These are phyloP conservation scores for Globisporangium nunn DNA, from an alignment of 352 stramenopile genomes.

Conservation along the genomic window DNA sequence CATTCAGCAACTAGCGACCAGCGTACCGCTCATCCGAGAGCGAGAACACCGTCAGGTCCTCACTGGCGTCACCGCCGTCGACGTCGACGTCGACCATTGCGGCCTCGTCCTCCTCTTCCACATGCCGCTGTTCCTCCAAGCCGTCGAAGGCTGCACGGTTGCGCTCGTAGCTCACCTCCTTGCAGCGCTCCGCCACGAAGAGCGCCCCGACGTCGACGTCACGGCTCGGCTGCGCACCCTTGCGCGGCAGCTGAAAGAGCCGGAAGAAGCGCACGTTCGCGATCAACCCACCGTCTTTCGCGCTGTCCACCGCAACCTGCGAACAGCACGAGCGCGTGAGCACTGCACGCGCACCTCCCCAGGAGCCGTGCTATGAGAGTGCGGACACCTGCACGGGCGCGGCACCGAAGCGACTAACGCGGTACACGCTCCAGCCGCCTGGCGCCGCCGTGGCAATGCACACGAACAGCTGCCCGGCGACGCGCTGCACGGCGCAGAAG, in stretches of 20 bases:
- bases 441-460: constrained; percentile 42
- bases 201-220: constrained; percentile 19
- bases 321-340: background rate
- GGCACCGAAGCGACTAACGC: constrained; percentile 49
- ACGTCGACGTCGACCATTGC: constrained; percentile 22
- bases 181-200: constrained; percentile 47
- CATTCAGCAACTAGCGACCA: background rate
- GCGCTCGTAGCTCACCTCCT: constrained; percentile 23
- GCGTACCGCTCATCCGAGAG: constrained; percentile 42
- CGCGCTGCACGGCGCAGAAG: constrained; percentile 58
- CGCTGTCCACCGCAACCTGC: constrained; percentile 39
- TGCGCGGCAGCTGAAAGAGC: constrained; percentile 32
- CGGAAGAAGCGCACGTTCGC: constrained; percentile 50
- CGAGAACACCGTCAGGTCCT: constrained; percentile 47
- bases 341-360: too few species aligned
- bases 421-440: constrained; percentile 45
- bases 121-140: constrained; percentile 17
- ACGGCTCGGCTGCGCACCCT: background rate
- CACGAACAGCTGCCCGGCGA: constrained; percentile 39
- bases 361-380: too few species aligned
- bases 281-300: constrained; percentile 34
- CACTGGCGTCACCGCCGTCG: constrained; percentile 24
- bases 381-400: constrained; percentile 28
- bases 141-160: constrained; percentile 9
- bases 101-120: constrained; percentile 30